Base-by-base conservation (phyloP, 192 early-diverging fungal genomes). In the Umbelopsis ramanniana region DNA sequence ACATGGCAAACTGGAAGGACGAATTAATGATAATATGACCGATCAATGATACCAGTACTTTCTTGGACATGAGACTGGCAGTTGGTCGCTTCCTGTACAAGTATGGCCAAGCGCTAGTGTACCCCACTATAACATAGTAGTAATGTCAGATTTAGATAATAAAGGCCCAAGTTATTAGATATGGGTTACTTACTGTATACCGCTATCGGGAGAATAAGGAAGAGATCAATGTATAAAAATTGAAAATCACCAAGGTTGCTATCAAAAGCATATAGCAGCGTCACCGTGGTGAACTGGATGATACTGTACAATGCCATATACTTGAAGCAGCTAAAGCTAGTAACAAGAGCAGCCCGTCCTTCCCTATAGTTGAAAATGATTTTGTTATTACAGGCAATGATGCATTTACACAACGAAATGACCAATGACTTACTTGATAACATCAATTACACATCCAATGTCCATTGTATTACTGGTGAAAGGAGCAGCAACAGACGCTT, bases 311-410 rank as follows among this genome's bases (percentile, higher is more conserved):
- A 81, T 2, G 97, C 96, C 95, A 99, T 97, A 79, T 93, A 99
- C 85, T 99, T 97, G 91, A 98, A 98, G 83, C 96, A 97, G 75
- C 91, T 93, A 79, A 99, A 99, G 73, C 91, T 94, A 9, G 98
- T 99, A 47, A 97, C 96, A 54, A 99, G 85, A 10, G 98, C 96
- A 0, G 95, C 95, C 7, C 98, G 84, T 24, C 98, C 98, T 72
- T 99, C 96, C 66, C 93, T 89, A 53, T 26, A 43, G 15, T 7
- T 17, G 60, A 46, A 29, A 60, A 43, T 23, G 29, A 21, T 26
- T 29, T 33, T 50, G 43, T 69, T 35, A 52, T 21, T 19, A 14
- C 14, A 26, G 29, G 3, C 3, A 3, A 29, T 29, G 3, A 3
- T 29, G 29, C 29, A 29, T 15, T 15, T 19, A 37, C 23, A 67